Evolutionary conservation across 495 filamentous ascomycete species (phyloP).

Genomic region (Sphaerosporella brunnea): DNA sequence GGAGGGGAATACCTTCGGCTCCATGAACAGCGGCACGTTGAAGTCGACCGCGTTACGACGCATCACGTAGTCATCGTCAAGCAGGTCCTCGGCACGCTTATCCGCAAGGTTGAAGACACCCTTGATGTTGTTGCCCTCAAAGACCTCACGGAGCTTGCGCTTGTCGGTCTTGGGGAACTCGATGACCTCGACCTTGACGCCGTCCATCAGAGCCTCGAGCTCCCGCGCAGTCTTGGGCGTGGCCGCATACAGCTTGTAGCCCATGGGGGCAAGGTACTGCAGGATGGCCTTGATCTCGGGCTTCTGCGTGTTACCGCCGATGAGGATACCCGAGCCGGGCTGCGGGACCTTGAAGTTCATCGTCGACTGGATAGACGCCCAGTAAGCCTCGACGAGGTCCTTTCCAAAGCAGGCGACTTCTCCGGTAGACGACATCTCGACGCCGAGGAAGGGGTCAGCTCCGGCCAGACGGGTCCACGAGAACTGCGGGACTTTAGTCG

Average conservation of each 20-base stretch:
- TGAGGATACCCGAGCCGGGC: conserved; percentile 81
- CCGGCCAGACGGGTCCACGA: conserved; percentile 97
- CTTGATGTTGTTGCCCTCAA: conserved; percentile 88
- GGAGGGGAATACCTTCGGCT: conserved; percentile 65
- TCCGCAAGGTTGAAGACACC: conserved; percentile 92
- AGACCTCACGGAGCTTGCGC: conserved; percentile 82
- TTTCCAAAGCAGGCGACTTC: conserved; percentile 98
- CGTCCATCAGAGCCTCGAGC: conserved; percentile 52
- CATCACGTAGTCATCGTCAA: conserved; percentile 97
- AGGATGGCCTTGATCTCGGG: conserved; percentile 56
- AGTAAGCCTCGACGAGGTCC: conserved; percentile 90
- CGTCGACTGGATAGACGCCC: conserved; percentile 83
- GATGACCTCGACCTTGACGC: conserved; percentile 66
- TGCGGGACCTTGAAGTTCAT: conserved; percentile 98
- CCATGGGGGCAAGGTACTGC: conserved; percentile 67
- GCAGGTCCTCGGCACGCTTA: conserved; percentile 59
- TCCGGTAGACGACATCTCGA: conserved; percentile 93
- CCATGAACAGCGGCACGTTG: conserved; percentile 94
- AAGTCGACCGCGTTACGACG: conserved; percentile 96
- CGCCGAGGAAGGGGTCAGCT: conserved; percentile 91
- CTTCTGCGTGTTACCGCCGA: conserved; percentile 62
- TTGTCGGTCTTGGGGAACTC: conserved; percentile 97
- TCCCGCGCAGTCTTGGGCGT: conserved; percentile 62
- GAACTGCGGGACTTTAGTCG: conserved; percentile 96
- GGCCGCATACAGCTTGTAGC: conserved; percentile 85